phyloP scores from a whole-genome alignment of 148 eudicot genomes.

The Dysphania ambrosioides region DNA sequence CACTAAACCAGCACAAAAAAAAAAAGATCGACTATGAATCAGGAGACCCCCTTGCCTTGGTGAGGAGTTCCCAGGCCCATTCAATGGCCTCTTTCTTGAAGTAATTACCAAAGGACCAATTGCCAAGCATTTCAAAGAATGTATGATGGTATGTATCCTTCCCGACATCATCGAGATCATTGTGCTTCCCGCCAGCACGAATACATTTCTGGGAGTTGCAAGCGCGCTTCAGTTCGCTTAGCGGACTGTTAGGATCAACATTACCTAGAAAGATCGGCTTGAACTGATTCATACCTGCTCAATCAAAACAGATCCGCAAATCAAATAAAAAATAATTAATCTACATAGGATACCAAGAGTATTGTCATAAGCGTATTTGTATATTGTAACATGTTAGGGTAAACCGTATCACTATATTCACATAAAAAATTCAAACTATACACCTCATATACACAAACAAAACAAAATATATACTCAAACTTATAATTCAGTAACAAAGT shows the following conservation, averaged over 20 bases:
- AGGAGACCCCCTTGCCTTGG: slow-evolving; percentile 45
- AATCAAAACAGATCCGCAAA: too few relatives aligned
- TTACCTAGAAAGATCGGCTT: slow-evolving; percentile 93
- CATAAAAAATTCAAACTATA: too few relatives aligned
- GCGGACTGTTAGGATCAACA: slow-evolving; percentile 75
- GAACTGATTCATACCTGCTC: slow-evolving; percentile 91
- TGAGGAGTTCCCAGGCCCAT: slow-evolving; percentile 96
- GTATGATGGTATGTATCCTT: slow-evolving; percentile 98
- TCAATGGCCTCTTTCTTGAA: slow-evolving; percentile 84
- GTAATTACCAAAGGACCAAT: slow-evolving; percentile 97
- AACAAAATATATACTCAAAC: background rate
- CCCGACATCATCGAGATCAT: slow-evolving; percentile 98
- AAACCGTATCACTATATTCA: too few relatives aligned
- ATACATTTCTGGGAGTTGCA: slow-evolving; percentile 97
- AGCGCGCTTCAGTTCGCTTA: slow-evolving; percentile 83
- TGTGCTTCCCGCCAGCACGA: slow-evolving; percentile 97
- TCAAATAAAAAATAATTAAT: too few relatives aligned
- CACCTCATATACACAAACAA: too few relatives aligned
- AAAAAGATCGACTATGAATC: background rate
- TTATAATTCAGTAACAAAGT: background rate
- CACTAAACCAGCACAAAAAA: background rate
- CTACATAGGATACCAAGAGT: too few relatives aligned
- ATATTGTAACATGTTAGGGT: too few relatives aligned
- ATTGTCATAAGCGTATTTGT: too few relatives aligned
- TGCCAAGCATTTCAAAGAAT: slow-evolving; percentile 98